Evolutionary conservation across 2,329 filamentous ascomycete species (phyloP), one percentile per base, ranked within the genome.

Genomic region (Aspergillus ochraceus): DNA sequence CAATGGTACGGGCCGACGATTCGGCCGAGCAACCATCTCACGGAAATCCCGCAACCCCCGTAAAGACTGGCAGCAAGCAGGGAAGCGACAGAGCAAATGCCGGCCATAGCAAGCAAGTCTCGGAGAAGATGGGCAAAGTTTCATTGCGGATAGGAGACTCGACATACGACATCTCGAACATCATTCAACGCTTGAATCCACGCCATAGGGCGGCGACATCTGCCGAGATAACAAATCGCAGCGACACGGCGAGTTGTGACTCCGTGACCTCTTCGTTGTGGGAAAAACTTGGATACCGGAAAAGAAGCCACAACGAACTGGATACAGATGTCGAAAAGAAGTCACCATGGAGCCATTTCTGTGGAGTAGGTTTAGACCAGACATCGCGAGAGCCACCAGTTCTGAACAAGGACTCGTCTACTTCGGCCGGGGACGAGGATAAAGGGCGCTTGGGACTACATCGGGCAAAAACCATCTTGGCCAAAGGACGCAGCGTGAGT

Each of bases 1-100:
- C 62, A 17, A 66, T 76, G 54, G 71, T 78, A 14, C 56, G 65
- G 20, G 60, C 66, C 24, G 61, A 66, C n/a, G 69, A 71, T 6
- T 63, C 66, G 17, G 57, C 49, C 6, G 42, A 54, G 6, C 29
- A 55, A 9, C 29, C 51, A 52, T 42, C 54, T 14, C 47, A 22
- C 49, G 46, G 24, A 12, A 54, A 51, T n/a, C 32, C 39, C 26
- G 49, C 29, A 42, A 39, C 51, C 24, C 10, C 49, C 32, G 14
- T 22, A 12, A 24, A 53, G 26, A 45, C 45, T 32, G 39, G 51
- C 12, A 39, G 12, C 52, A 17, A 45, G 52, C 19, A 54, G 45
- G 54, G 42, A 36, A 46, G 22, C 6, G 54, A 57, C 19, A 19
- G 20, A 12, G 11, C 26, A 22, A 29, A 24, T 24, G 50, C 14